Conservation (phyloP, 2,329 filamentous ascomycete genomes). For the Diaporthe longicolla region DNA sequence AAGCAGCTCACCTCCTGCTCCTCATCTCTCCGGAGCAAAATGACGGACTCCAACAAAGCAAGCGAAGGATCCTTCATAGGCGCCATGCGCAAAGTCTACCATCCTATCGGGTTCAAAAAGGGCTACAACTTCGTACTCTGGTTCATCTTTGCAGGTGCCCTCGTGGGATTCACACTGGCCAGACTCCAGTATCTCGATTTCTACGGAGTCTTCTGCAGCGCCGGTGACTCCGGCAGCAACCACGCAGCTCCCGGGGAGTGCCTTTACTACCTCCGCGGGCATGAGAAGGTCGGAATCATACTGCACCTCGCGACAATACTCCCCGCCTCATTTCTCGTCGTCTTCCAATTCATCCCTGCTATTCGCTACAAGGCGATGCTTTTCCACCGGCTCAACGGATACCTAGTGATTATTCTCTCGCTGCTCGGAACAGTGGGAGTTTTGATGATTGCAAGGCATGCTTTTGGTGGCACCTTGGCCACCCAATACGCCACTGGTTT, state of each 20-base stretch:
- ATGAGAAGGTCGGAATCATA: conserved; percentile 57
- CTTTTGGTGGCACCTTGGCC: conserved; percentile 68
- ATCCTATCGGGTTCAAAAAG: conserved; percentile 44
- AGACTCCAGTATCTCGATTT: conserved; percentile 64
- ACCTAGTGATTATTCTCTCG: conserved; percentile 64
- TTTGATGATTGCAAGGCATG: conserved; percentile 64
- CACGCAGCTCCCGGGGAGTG: conserved; percentile 56
- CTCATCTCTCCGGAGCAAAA: not conserved
- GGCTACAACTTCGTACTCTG: conserved; percentile 45
- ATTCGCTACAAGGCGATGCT: conserved; percentile 63
- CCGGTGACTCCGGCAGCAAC: conserved; percentile 10
- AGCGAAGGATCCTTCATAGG: conserved; percentile 44
- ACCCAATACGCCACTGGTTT: conserved; percentile 61
- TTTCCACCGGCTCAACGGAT: conserved; percentile 73
- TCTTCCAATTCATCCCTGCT: conserved; percentile 63
- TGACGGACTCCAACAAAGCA: conserved; percentile 7
- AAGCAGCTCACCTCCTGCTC: not conserved
- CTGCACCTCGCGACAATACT: conserved; percentile 62
- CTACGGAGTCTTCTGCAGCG: conserved; percentile 51
- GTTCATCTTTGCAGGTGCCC: conserved; percentile 57
- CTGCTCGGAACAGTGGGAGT: conserved; percentile 62
- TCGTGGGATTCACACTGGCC: conserved; percentile 63
- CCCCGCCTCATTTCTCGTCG: conserved; percentile 59
- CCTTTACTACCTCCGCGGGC: conserved; percentile 53
- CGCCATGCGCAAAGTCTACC: conserved; percentile 44